phyloP scores from a whole-genome alignment of 1,284 basidiomycete genomes.

The Takashimella tepidaria region DNA sequence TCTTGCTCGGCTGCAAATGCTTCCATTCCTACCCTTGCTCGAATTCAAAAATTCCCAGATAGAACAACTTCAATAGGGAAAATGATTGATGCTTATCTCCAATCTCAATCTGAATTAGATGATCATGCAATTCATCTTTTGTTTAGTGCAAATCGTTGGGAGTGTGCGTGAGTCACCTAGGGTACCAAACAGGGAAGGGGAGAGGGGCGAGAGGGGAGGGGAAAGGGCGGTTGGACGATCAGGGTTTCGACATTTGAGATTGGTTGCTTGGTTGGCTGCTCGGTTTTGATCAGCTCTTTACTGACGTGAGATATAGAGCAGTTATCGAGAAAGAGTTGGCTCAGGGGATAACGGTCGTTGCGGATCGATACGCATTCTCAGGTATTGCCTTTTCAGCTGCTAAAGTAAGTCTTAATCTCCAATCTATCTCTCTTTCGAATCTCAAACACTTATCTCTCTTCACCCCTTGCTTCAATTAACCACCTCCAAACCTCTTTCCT shows the following conservation, averaged over 20 bases:
- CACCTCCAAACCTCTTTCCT: not conserved
- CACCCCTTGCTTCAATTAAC: too few species aligned
- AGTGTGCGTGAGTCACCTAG: conserved; percentile 64
- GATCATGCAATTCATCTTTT: conserved; percentile 89
- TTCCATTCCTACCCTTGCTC: conserved; percentile 14
- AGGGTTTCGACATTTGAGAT: too few species aligned
- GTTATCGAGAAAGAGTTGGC: conserved; percentile 60
- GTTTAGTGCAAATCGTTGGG: conserved; percentile 97
- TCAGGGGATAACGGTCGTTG: conserved; percentile 69
- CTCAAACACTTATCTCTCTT: conserved; percentile 25
- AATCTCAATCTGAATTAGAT: conserved; percentile 75
- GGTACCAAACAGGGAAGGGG: not conserved
- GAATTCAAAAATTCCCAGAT: conserved; percentile 80
- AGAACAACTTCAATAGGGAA: conserved; percentile 84
- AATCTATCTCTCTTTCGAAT: conserved; percentile 7
- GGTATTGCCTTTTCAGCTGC: conserved; percentile 90
- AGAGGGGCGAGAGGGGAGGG: not conserved
- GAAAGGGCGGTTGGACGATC: too few species aligned
- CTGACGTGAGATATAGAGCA: conserved; percentile 50
- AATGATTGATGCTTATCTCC: conserved; percentile 91
- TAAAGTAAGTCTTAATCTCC: conserved; percentile 56
- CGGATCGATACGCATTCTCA: conserved; percentile 95
- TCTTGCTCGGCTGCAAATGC: too few species aligned
- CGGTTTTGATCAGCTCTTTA: not conserved
- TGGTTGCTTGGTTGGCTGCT: too few species aligned